Conservation (phyloP, 192 early-diverging fungal genomes). For the Helicostylum pulchrum region DNA sequence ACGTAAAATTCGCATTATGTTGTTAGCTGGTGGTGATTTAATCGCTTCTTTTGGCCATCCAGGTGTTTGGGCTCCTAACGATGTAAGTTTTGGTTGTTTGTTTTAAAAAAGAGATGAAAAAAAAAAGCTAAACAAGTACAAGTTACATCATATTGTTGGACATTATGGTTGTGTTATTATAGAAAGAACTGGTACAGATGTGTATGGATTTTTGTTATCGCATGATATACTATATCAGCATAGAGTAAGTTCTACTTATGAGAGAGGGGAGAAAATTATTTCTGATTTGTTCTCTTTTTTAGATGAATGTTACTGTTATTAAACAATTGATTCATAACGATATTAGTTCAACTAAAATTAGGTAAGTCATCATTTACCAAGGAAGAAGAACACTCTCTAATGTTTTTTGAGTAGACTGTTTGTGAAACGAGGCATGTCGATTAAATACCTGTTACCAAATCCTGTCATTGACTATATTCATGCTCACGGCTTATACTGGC, state of each 20-base stretch:
- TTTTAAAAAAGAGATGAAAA: background rate
- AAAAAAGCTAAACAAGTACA: background rate
- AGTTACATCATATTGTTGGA: conserved; percentile 83
- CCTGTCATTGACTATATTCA: conserved; percentile 90
- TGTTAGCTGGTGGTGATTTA: conserved; percentile 94
- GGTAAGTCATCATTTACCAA: too few species aligned
- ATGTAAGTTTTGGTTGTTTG: conserved; percentile 56
- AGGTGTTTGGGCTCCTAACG: conserved; percentile 81
- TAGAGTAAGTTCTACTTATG: conserved; percentile 47
- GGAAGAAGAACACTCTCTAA: too few species aligned
- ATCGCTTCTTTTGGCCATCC: conserved; percentile 94
- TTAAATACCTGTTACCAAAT: conserved; percentile 92
- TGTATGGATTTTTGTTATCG: conserved; percentile 87
- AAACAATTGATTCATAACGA: conserved; percentile 98
- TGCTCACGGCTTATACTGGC: conserved; percentile 68
- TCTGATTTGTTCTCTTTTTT: background rate
- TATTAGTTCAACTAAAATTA: conserved; percentile 94
- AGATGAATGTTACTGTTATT: conserved; percentile 90
- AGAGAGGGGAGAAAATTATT: background rate
- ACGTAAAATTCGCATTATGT: conserved; percentile 76
- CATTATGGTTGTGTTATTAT: conserved; percentile 92
- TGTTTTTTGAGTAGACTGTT: too few species aligned
- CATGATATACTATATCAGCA: conserved; percentile 90
- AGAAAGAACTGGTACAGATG: conserved; percentile 91
- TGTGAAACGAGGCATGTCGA: conserved; percentile 91